These are phyloP conservation scores for Sporothrix pallida DNA, from an alignment of 2,329 filamentous ascomycete genomes.

Conservation along the genomic window DNA sequence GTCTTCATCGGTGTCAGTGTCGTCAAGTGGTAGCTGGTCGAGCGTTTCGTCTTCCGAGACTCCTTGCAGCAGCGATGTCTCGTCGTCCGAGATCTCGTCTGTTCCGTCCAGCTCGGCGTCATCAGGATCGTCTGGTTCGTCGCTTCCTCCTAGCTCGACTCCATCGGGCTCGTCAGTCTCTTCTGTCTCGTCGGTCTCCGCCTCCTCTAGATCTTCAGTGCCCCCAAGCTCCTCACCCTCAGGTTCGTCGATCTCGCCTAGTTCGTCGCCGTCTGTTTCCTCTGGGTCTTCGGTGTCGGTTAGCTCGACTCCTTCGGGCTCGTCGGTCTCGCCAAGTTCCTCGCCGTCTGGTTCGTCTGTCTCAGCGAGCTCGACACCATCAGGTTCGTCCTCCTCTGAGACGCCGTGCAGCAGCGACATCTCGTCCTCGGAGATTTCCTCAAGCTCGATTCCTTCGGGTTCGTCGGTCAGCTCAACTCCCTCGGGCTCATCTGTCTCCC, in stretches of 20 bases:
- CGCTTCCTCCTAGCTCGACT: not conserved
- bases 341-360: not conserved
- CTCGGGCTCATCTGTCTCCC: not conserved
- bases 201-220: not conserved
- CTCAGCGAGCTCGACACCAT: not conserved
- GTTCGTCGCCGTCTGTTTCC: not conserved
- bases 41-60: too few species aligned
- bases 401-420: not conserved
- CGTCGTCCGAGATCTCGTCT: not conserved
- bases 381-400: not conserved
- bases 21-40: too few species aligned
- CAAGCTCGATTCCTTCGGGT: not conserved
- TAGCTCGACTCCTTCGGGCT: not conserved
- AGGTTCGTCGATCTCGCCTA: not conserved
- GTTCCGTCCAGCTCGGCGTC: not conserved
- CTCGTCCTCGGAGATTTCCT: not conserved
- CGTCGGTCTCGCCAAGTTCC: not conserved
- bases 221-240: not conserved
- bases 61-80: too few species aligned
- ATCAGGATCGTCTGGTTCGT: not conserved
- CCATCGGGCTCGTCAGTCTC: not conserved
- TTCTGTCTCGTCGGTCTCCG: too few species aligned
- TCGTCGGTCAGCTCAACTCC: not conserved
- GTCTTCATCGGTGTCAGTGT: not conserved
- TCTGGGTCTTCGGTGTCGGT: not conserved